A percentile compares a stretch with the other conserved stretches of the same genome.
Evolutionary conservation across 2,329 filamentous ascomycete species (phyloP).

Genomic region (Orbilia ellipsospora): DNA sequence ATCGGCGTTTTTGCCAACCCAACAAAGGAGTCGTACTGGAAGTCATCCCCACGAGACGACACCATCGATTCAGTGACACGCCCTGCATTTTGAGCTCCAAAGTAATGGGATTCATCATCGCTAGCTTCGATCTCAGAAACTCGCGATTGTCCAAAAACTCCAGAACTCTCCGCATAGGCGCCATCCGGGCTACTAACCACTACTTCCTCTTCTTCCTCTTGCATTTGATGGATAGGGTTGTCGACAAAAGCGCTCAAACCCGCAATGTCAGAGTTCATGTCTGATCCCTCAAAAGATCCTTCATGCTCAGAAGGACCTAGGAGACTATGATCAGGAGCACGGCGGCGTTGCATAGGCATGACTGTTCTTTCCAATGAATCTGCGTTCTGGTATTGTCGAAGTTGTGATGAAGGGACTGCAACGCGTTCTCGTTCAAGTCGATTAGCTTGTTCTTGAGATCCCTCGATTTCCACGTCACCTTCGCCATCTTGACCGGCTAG

Average conservation of each 20-base stretch:
- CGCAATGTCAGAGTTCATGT: slow-evolving; percentile 50
- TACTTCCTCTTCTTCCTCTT: slow-evolving; percentile 49
- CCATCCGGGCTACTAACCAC: slow-evolving; percentile 54
- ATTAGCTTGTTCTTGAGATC: slow-evolving; percentile 49
- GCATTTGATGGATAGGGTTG: slow-evolving; percentile 19
- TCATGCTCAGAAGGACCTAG: slow-evolving; percentile 45
- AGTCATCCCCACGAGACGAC: slow-evolving; percentile 38
- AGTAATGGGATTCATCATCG: slow-evolving; percentile 39
- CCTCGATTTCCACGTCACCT: slow-evolving; percentile 55
- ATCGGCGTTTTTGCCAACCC: slow-evolving; percentile 42
- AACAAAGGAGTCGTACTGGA: slow-evolving; percentile 42
- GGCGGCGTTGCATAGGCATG: slow-evolving; percentile 35
- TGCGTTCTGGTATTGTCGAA: slow-evolving; percentile 44
- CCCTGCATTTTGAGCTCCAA: slow-evolving; percentile 27
- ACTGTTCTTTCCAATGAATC: slow-evolving; percentile 45
- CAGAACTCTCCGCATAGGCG: slow-evolving; percentile 53
- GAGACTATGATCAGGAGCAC: slow-evolving; percentile 37
- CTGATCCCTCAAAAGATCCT: slow-evolving; percentile 41
- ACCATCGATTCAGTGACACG: slow-evolving; percentile 44
- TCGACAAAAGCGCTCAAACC: slow-evolving; percentile 36
- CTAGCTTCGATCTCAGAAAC: slow-evolving; percentile 49
- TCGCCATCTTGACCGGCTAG: slow-evolving; percentile 40
- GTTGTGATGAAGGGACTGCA: slow-evolving; percentile 45
- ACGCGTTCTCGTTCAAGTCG: slow-evolving; percentile 46
- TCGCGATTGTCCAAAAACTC: slow-evolving; percentile 53